Percentiles rank a stretch among this genome's conserved stretches.
Evolutionary conservation across 345 rosid species (phyloP).

Genomic region (Populus nigra): DNA sequence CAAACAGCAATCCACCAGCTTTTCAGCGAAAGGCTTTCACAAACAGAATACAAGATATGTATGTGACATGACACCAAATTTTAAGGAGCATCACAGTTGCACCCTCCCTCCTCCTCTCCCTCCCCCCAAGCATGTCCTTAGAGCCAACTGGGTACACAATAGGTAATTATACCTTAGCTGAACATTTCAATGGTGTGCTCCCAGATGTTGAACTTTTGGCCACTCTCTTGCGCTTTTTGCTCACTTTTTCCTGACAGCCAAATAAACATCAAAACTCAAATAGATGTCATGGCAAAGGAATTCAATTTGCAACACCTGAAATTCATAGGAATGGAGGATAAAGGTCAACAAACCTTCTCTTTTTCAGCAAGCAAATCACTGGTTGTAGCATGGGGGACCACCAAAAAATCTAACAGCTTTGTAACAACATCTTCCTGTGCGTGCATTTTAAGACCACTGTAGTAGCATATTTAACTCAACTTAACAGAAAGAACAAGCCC

Average conservation of each 20-base stretch:
- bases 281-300: not conserved
- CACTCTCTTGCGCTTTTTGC: constrained; percentile 69
- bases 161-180: constrained; percentile 50
- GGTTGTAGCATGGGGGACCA: constrained; percentile 74
- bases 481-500: not conserved
- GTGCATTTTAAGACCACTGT: constrained; percentile 9
- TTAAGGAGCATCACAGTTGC: not conserved
- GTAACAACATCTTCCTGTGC: constrained; percentile 78
- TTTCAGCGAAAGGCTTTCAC: not conserved
- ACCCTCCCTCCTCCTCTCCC: too few species aligned
- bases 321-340: not conserved
- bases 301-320: not conserved
- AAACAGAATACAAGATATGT: not conserved
- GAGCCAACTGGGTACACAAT: too few species aligned
- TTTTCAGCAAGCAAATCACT: constrained; percentile 58
- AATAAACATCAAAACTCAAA: constrained; percentile 8
- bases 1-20: not conserved
- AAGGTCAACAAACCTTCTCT: constrained; percentile 49
- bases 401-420: constrained; percentile 73
- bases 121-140: too few species aligned
- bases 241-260: constrained; percentile 48
- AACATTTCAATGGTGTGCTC: constrained; percentile 48
- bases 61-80: not conserved
- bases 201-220: constrained; percentile 50
- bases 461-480: not conserved